Evolutionary conservation across 2,329 filamentous ascomycete genomes (phyloP).

Genomic region (Diaporthe amygdali): DNA sequence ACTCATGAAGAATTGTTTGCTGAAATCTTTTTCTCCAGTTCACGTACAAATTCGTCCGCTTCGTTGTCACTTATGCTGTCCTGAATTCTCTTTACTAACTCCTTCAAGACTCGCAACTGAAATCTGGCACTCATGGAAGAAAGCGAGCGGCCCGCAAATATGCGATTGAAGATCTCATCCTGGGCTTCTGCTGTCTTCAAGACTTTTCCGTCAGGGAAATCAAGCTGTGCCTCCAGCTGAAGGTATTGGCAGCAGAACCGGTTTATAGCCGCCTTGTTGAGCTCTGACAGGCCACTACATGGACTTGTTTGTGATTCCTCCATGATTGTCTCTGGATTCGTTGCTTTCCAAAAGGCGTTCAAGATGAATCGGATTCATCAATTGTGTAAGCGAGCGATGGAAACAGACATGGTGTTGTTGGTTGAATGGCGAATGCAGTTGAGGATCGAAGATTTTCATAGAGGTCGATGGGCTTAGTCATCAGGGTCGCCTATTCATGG

Average conservation of each 20-base stretch:
- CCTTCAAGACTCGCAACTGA: constrained; percentile 74
- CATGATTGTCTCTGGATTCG: background rate
- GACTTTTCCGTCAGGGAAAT: constrained; percentile 64
- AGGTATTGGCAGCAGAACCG: constrained; percentile 78
- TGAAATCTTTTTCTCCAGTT: background rate
- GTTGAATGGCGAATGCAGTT: background rate
- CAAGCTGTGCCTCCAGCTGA: constrained; percentile 71
- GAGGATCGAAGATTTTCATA: constrained; percentile 1
- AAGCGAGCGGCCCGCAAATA: constrained; percentile 57
- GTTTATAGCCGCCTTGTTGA: constrained; percentile 20
- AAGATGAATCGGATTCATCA: background rate
- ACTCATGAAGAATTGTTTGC: background rate
- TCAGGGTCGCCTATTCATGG: background rate
- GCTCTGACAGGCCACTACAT: background rate
- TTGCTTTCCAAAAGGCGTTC: background rate
- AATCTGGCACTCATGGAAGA: constrained; percentile 56
- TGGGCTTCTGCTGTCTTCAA: constrained; percentile 70
- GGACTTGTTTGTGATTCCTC: background rate
- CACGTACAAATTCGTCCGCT: constrained; percentile 85
- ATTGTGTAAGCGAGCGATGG: background rate
- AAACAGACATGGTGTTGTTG: background rate
- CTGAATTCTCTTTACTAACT: constrained; percentile 74
- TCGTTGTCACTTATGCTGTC: constrained; percentile 67
- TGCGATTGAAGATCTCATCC: constrained; percentile 64
- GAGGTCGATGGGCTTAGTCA: constrained; percentile 3